These are phyloP conservation scores for Alternaria brassicicola DNA, from an alignment of 2,329 filamentous ascomycete species.

Conservation along the genomic window DNA sequence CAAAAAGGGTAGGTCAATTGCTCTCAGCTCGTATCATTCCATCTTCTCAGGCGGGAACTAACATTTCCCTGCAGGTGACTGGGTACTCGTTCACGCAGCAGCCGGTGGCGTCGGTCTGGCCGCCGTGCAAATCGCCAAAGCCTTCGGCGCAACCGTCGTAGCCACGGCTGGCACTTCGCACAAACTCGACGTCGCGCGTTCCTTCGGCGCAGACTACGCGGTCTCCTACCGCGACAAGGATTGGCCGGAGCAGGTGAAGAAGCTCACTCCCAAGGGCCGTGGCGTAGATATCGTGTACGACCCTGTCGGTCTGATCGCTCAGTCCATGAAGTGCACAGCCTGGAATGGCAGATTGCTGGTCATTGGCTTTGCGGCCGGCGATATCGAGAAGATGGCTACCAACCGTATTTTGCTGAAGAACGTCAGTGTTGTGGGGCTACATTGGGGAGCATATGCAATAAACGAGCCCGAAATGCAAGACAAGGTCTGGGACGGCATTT, in stretches of 20 bases:
- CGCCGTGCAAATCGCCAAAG: slow-evolving; percentile 93
- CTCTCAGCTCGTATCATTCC: background rate
- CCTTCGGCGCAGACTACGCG: slow-evolving; percentile 83
- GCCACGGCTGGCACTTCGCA: slow-evolving; percentile 82
- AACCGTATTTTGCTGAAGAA: slow-evolving; percentile 95
- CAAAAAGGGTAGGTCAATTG: slow-evolving; percentile 57
- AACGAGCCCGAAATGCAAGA: slow-evolving; percentile 74
- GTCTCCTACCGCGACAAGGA: slow-evolving; percentile 73
- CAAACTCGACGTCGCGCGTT: slow-evolving; percentile 78
- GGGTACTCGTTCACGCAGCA: slow-evolving; percentile 88
- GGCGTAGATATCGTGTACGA: slow-evolving; percentile 95
- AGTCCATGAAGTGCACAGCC: slow-evolving; percentile 86
- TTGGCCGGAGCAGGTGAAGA: slow-evolving; percentile 73
- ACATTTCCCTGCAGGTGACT: slow-evolving; percentile 64
- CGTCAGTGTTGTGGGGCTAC: slow-evolving; percentile 84
- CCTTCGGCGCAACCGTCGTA: slow-evolving; percentile 88
- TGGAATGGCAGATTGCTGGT: slow-evolving; percentile 92
- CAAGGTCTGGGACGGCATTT: slow-evolving; percentile 82
- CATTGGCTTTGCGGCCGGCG: slow-evolving; percentile 85
- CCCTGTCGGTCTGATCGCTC: slow-evolving; percentile 87
- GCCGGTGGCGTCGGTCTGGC: slow-evolving; percentile 90
- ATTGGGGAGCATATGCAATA: slow-evolving; percentile 85
- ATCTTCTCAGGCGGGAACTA: background rate
- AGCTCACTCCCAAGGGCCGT: slow-evolving; percentile 72
- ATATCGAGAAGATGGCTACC: slow-evolving; percentile 89